Conservation (phyloP, 2,329 filamentous ascomycete species). For the Harringtonia aguacate region DNA sequence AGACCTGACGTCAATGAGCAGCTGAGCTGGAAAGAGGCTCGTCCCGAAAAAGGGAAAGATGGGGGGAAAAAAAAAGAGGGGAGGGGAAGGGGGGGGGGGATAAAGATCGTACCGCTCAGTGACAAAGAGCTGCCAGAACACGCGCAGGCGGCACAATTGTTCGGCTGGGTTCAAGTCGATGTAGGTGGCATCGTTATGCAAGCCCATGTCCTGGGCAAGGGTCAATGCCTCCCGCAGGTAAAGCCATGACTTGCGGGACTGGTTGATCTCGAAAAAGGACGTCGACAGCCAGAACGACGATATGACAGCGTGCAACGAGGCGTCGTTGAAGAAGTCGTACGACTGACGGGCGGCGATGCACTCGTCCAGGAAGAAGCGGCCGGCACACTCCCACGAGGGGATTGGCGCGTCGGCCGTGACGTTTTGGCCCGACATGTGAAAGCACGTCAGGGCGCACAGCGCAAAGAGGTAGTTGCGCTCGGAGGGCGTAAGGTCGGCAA, state of each 20-base stretch:
- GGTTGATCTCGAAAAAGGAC: conserved; percentile 50
- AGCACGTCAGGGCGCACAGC: conserved; percentile 45
- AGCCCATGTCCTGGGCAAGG: conserved; percentile 44
- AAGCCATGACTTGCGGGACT: conserved; percentile 51
- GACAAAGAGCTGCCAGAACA: conserved; percentile 54
- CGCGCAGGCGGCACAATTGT: conserved; percentile 38
- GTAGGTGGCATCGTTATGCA: conserved; percentile 49
- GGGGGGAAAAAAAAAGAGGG: background rate
- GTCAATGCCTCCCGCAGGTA: conserved; percentile 51
- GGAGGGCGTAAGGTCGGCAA: conserved; percentile 24
- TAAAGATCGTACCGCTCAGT: conserved; percentile 38
- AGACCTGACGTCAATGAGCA: conserved; percentile 30
- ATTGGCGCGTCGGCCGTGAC: conserved; percentile 24
- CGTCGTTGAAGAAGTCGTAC: conserved; percentile 46
- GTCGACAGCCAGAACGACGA: conserved; percentile 53
- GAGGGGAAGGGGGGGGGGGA: too few species aligned
- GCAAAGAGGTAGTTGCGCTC: conserved; percentile 40
- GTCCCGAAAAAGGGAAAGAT: background rate
- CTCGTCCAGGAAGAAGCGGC: conserved; percentile 47
- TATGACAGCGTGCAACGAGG: conserved; percentile 43
- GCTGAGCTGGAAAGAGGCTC: background rate
- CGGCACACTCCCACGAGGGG: conserved; percentile 36
- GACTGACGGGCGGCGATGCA: conserved; percentile 43
- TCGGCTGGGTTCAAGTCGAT: conserved; percentile 35
- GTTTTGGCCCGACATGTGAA: conserved; percentile 35